Conservation (phyloP, 441 rosid species). For the Gossypium schwendimanii region DNA sequence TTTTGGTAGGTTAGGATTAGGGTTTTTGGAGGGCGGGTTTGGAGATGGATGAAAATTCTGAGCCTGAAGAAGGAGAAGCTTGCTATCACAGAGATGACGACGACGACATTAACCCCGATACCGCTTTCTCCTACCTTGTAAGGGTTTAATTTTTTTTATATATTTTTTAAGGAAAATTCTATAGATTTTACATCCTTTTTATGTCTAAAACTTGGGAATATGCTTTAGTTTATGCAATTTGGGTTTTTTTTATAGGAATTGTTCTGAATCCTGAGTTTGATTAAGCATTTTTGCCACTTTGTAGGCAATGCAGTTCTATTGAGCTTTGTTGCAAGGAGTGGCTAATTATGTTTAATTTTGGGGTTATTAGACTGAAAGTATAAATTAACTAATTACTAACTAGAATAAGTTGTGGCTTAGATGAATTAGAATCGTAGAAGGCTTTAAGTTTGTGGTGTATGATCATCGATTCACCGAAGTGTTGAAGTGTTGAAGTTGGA, state of each 20-base stretch:
- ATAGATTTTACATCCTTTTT: not conserved
- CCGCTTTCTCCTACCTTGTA: constrained; percentile 53
- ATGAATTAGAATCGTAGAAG: not conserved
- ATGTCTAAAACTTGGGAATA: not conserved
- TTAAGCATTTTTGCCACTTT: not conserved
- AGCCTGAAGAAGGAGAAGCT: constrained; percentile 55
- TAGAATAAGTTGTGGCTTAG: not conserved
- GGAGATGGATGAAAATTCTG: constrained; percentile 36
- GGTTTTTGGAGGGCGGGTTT: constrained; percentile 11
- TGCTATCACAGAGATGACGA: constrained; percentile 20
- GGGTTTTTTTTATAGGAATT: not conserved
- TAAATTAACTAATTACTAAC: not conserved
- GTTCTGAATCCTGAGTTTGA: constrained; percentile 1
- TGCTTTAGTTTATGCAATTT: not conserved
- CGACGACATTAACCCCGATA: constrained; percentile 38
- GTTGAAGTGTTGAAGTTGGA: not conserved
- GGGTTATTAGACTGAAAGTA: not conserved
- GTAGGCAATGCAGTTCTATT: not conserved
- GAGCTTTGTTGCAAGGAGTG: not conserved
- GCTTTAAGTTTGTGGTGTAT: not conserved
- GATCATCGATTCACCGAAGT: not conserved
- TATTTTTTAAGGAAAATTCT: not conserved
- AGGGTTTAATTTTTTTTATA: constrained; percentile 20
- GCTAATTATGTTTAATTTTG: not conserved
- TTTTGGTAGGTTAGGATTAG: constrained; percentile 13